These are phyloP conservation scores for Russula dissimulans DNA, from an alignment of 768 basidiomycete species.

Conservation along the genomic window DNA sequence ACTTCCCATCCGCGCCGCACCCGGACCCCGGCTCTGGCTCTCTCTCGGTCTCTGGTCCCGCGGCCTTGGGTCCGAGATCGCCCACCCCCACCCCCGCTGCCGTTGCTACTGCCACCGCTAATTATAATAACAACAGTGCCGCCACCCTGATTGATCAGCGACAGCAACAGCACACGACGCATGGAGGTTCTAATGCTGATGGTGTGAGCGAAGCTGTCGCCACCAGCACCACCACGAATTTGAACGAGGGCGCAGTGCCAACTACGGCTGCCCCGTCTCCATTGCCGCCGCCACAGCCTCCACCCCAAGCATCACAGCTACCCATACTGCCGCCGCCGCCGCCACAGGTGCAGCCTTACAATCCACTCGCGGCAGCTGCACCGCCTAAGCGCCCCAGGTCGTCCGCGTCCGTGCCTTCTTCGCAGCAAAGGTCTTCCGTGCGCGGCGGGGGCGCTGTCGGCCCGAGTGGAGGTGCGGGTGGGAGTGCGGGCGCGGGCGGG, in stretches of 20 bases:
- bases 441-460: too few relatives aligned
- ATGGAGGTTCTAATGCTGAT: neutral
- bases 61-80: neutral
- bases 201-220: neutral
- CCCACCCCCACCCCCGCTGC: neutral
- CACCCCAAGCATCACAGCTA: too few relatives aligned
- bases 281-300: too few relatives aligned
- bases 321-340: too few relatives aligned
- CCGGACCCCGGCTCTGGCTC: neutral
- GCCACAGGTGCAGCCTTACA: neutral
- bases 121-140: too few relatives aligned
- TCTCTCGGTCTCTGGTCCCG: neutral
- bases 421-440: neutral
- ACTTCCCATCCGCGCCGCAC: neutral
- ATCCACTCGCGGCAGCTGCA: neutral
- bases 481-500: neutral
- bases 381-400: neutral
- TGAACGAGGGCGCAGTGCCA: neutral
- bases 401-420: neutral
- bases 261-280: too few relatives aligned
- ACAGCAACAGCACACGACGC: too few relatives aligned
- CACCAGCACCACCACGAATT: neutral
- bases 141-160: too few relatives aligned
- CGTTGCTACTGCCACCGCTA: neutral
- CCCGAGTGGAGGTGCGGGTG: too few relatives aligned